Evolutionary conservation across 495 filamentous ascomycete species (phyloP), one percentile per base, ranked within the genome.

Genomic region (Polyplosphaeria fusca): DNA sequence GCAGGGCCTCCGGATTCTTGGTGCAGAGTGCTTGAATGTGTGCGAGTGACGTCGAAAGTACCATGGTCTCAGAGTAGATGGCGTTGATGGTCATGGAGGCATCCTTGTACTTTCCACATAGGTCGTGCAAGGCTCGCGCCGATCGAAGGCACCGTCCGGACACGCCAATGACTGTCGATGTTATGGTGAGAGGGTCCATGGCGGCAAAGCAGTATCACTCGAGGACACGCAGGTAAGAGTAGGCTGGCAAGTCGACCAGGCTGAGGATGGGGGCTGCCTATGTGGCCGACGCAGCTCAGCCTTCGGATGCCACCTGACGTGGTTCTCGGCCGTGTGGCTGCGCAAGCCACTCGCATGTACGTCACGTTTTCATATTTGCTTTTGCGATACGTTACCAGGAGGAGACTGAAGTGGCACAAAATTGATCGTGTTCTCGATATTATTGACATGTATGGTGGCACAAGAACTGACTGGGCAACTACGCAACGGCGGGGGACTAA

Each of bases 101-200:
- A 49, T 49, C 46, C 46, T 49, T 49, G 46, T 49, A 49, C 27
- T 49, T 49, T 14, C 26, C 28, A 14, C 46, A 22, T 4, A 49
- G 19, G 25, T 49, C 46, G 27, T 49, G 37, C 20, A 49, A 27
- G 5, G 46, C 46, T 19, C 46, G 24, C 4, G 46, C 46, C n/a
- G 46, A 20, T 11, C 19, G 46, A 5, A 49, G 25, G 46, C 46
- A 49, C 16, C 46, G 46, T 19, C 9, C 46, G 4, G 46, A 49
- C 4, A 49, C 37, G 12, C 25, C 11, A 14, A 49, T 49, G 5
- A 49, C 46, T 4, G 46, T 38, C 11, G 11, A 35, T 13, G 46
- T 38, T 4, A 38, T 38, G 4, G 46, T 22, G 20, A 49, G 46
- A 3, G 46, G 46, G 19, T 49, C 46, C 46, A 49, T 49, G 16